Conservation (phyloP, 495 filamentous ascomycete genomes). For the Amniculicola lignicola region DNA sequence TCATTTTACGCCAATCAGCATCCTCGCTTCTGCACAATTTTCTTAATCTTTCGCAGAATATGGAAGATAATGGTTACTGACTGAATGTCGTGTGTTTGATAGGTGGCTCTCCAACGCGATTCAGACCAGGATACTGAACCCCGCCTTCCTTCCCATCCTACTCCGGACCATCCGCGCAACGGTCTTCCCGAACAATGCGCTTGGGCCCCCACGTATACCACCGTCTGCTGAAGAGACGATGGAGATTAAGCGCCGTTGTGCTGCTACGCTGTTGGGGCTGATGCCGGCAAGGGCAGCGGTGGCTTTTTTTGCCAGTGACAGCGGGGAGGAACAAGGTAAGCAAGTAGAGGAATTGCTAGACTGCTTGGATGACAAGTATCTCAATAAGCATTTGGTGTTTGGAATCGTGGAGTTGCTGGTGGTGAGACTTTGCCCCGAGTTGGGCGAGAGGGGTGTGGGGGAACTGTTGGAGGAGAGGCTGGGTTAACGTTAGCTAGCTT, state of each 20-base stretch:
- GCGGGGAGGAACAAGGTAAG: slow-evolving; percentile 42
- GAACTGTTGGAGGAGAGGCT: slow-evolving; percentile 73
- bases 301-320: slow-evolving; percentile 55
- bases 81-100: too few relatives aligned
- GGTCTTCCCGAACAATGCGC: slow-evolving; percentile 75
- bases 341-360: slow-evolving; percentile 62
- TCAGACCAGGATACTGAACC: slow-evolving; percentile 60
- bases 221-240: slow-evolving; percentile 45
- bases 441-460: slow-evolving; percentile 66
- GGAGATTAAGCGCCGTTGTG: slow-evolving; percentile 56
- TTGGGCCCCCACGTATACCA: slow-evolving; percentile 43
- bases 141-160: slow-evolving; percentile 66
- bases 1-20: slow-evolving; percentile 21
- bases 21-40: slow-evolving; percentile 5
- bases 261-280: slow-evolving; percentile 50
- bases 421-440: slow-evolving; percentile 76
- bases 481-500: slow-evolving; percentile 31
- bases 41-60: slow-evolving; percentile 26
- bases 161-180: slow-evolving; percentile 68
- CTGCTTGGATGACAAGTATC: slow-evolving; percentile 73
- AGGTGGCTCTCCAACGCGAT: slow-evolving; percentile 76
- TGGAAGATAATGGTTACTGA: too few relatives aligned
- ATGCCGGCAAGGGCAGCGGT: slow-evolving; percentile 48
- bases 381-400: slow-evolving; percentile 87
- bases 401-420: slow-evolving; percentile 72